Conservation (phyloP, 208 protist genomes). For the Balamuthia mandrillaris region DNA sequence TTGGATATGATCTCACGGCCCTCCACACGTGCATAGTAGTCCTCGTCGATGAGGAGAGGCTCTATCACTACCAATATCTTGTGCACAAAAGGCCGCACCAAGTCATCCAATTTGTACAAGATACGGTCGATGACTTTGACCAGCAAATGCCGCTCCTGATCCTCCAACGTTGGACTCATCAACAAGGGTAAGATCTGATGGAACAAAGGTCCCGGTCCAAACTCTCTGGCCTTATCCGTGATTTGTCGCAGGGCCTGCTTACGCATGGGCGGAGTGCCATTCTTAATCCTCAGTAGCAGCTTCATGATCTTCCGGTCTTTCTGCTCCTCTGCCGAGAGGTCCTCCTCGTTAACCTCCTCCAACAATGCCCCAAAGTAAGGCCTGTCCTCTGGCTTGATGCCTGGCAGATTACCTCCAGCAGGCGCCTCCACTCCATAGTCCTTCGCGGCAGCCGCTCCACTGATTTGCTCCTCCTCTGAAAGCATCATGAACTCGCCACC, state of each 20-base stretch:
- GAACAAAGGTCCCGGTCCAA: conserved; percentile 95
- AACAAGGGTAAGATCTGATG: conserved; percentile 96
- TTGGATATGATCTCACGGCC: conserved; percentile 97
- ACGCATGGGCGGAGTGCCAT: conserved; percentile 94
- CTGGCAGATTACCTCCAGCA: conserved; percentile 86
- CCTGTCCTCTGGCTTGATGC: conserved; percentile 93
- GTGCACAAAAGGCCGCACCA: conserved; percentile 93
- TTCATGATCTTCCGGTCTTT: conserved; percentile 95
- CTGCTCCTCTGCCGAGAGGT: conserved; percentile 83
- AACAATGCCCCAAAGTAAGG: conserved; percentile 93
- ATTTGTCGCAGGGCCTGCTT: conserved; percentile 93
- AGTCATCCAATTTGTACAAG: conserved; percentile 94
- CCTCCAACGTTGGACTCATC: conserved; percentile 90
- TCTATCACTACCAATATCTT: conserved; percentile 98
- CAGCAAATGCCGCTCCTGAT: conserved; percentile 97
- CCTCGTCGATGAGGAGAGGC: conserved; percentile 95
- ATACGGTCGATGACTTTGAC: conserved; percentile 98
- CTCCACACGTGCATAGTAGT: conserved; percentile 96
- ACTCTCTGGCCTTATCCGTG: conserved; percentile 94
- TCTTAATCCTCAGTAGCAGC: conserved; percentile 98
- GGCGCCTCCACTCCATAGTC: conserved; percentile 74
- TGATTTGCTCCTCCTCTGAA: background rate
- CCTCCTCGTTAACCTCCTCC: conserved; percentile 78
- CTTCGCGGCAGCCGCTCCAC: conserved; percentile 64
- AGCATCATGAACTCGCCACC: conserved; percentile 38